These are phyloP conservation scores for Arxiozyma heterogenica DNA, from an alignment of 1,139 yeast genomes.

Conservation along the genomic window DNA sequence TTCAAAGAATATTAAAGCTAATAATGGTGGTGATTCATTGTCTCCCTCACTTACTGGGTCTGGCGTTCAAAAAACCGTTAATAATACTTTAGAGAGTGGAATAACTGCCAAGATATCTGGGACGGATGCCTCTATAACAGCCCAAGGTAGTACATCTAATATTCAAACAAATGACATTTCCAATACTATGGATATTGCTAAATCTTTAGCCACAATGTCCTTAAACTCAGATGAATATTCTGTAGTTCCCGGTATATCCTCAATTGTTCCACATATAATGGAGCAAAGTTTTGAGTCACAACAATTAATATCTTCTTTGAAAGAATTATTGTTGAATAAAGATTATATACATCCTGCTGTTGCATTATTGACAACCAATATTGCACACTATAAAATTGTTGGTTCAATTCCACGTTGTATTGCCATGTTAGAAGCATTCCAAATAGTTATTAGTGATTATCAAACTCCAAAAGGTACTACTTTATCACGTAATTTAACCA, in stretches of 20 bases:
- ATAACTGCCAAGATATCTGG: not conserved
- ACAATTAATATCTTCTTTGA: conserved; percentile 24
- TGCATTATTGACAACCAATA: conserved; percentile 66
- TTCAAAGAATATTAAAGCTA: not conserved
- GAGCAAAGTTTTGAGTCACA: conserved; percentile 21
- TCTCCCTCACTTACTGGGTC: not conserved
- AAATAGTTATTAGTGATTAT: conserved; percentile 70
- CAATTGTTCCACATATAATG: conserved; percentile 26
- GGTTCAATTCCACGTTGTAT: conserved; percentile 84
- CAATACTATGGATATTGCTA: conserved; percentile 20
- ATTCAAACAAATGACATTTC: conserved; percentile 4
- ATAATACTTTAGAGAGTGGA: not conserved
- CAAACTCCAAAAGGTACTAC: conserved; percentile 80
- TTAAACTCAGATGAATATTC: conserved; percentile 22
- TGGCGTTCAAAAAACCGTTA: not conserved
- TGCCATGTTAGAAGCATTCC: conserved; percentile 80
- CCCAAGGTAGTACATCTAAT: conserved; percentile 5
- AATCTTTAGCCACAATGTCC: conserved; percentile 22
- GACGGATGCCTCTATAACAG: conserved; percentile 5
- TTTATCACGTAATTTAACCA: conserved; percentile 78
- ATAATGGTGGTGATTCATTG: not conserved
- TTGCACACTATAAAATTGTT: conserved; percentile 74
- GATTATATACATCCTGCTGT: conserved; percentile 81
- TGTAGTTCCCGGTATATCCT: conserved; percentile 28
- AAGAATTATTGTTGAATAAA: conserved; percentile 27